Evolutionary conservation across 768 basidiomycete genomes (phyloP).

Genomic region (Kwoniella dejecticola): DNA sequence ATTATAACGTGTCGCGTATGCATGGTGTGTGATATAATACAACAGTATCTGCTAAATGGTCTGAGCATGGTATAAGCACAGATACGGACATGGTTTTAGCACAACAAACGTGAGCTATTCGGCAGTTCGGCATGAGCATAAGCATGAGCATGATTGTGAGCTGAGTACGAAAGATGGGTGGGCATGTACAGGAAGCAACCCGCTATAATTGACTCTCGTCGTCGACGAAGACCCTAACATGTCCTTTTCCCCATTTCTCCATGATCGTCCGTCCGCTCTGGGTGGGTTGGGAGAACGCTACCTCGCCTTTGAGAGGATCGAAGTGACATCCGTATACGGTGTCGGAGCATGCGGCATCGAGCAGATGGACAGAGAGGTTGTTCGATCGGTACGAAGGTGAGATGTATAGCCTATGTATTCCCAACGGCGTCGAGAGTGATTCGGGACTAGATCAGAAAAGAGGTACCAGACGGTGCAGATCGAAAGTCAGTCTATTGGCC

Average conservation of each 20-base stretch:
- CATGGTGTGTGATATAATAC: too few species aligned
- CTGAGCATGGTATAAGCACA: too few species aligned
- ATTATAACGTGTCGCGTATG: too few species aligned
- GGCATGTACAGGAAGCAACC: not conserved
- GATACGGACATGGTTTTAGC: too few species aligned
- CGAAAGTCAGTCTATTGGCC: not conserved
- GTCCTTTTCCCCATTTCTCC: slow-evolving; percentile 49
- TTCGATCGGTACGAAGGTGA: slow-evolving; percentile 44
- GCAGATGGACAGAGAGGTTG: slow-evolving; percentile 32
- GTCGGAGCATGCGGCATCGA: slow-evolving; percentile 40
- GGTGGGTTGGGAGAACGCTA: slow-evolving; percentile 54
- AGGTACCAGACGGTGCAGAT: not conserved
- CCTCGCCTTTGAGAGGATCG: slow-evolving; percentile 39
- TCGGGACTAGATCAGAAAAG: slow-evolving; percentile 34
- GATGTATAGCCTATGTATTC: slow-evolving; percentile 53
- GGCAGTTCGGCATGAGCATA: too few species aligned
- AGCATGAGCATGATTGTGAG: too few species aligned
- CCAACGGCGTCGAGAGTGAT: slow-evolving; percentile 44
- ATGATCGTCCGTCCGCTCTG: slow-evolving; percentile 47
- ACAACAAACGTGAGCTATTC: too few species aligned
- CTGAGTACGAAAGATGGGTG: too few species aligned
- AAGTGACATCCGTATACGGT: slow-evolving; percentile 48
- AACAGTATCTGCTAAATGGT: too few species aligned
- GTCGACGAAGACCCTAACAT: slow-evolving; percentile 52
- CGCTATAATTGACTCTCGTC: slow-evolving; percentile 48